Base-by-base conservation (phyloP, 306 rosid species). In the Herpetospermum pedunculosum region DNA sequence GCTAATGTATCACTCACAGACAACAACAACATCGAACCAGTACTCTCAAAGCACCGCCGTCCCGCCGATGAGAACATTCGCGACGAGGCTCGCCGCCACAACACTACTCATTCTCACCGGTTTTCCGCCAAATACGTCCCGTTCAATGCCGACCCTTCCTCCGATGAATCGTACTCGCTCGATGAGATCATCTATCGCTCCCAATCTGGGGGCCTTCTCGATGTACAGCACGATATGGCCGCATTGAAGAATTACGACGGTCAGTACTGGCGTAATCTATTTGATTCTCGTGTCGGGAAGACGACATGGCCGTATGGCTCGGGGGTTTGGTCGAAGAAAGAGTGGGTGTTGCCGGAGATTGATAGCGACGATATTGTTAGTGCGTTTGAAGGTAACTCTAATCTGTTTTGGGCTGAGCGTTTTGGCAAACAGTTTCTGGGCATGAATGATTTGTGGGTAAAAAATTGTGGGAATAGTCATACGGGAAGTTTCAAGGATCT, bases 281-380 rank as follows among this genome's bases (percentile, higher is more conserved):
- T 92, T 32, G 96, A 89, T 54, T 92, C 96, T 0, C 88, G 94
- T 12, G 82, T 89, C 7, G 94, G 92, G 1, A 89, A 88, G 77
- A 87, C 96, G 37, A 89, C 89, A 3, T 92, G 96, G 97, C 97
- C 97, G 4, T 92, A 89, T 29, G 92, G 94, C 5, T 92, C 96
- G 3, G 93, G 96, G 4, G 97, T 92, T 28, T 92, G 96, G 97
- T 83, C 88, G 77, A 92, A 89, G 78, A 92, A 92, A 46, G 97
- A 92, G 46, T 92, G 96, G 96, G 97, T 92, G 8, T 48, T 87
- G 2, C 97, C 96, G 0, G 92, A 89, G 88, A 89, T 92, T 57
- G 88, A 86, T 62, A 21, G 76, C 55, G 93, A 88, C 52, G 93
- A 89, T 25, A 92, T 92, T 60, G 81, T 92, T 4, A 77, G 83